Base-by-base conservation (phyloP, 371 early-diverging fungal genomes). In the Nematocida major region DNA sequence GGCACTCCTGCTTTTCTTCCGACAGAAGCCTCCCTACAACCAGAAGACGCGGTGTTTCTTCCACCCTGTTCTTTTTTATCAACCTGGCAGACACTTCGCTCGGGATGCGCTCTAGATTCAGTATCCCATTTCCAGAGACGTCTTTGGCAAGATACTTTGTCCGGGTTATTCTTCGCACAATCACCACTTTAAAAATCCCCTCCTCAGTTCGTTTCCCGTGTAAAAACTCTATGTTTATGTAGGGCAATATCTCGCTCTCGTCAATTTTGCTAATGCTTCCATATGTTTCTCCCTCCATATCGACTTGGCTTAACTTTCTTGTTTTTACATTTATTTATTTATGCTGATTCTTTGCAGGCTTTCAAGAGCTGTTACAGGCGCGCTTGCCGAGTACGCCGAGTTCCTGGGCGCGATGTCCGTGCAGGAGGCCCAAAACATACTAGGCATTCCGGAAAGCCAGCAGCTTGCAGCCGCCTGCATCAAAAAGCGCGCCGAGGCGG, bases 231-330 rank as follows among this genome's bases (percentile, higher is more conserved):
- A 61, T 42, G n/a, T 5, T 7, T 9, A 45, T 39, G 7, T 38
- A 18, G 50, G 40, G 5, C 3, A 26, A 63, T 24, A 51, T 34
- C 22, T 38, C 57, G 20, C 36, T 59, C 32, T 49, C 53, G 22
- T 53, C 39, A 0, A 30, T 13, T 22, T 30, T 61, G 49, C 76
- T 63, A 13, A 73, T 63, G 24, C 63, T 73, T 1, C 32, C 49
- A 30, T 73, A 73, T 47, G 76, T 73, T 32, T 73, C 76, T 73
- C 76, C 76, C 13, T 73, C 62, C 76, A 73, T 73, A 63, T 50
- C 5, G 18, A 57, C 26, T 28, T 34, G 39, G 38, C n/a, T 57
- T 57, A 34, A 57, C 57, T 57, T 57, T 57, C 36, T 7, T 36
- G 61, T 65, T 73, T 63, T 66, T 22, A 50, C n/a, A 24, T 47